Evolutionary conservation across 805 yeast genomes (phyloP), one percentile per base, ranked within the genome.

Genomic region (Kodamaea neixiangensis): DNA sequence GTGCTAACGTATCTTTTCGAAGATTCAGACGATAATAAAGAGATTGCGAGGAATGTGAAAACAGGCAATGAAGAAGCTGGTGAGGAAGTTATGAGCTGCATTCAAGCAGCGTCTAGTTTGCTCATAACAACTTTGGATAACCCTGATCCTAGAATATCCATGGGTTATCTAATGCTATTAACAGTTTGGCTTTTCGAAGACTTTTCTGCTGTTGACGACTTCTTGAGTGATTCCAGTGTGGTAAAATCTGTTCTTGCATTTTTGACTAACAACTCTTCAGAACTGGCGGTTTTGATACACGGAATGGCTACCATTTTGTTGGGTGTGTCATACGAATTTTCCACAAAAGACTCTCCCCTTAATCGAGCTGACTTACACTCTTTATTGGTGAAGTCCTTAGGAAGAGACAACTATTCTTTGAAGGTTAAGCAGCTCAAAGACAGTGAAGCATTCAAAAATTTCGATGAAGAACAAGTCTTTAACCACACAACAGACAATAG

Each of bases 291-390:
- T 4, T 66, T 87, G 7, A 80, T 85, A 0, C 89, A 88, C 61
- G 92, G 97, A 1, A 73, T 91, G 77, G 78, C 86, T 2, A 76
- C 89, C 0, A 71, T 86, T 18, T 67, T 92, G 19, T 62, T 94
- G 9, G 97, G 97, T 35, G 75, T 87, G 1, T 76, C 83, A 0
- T 94, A 89, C 62, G 97, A 91, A 54, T 93, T 92, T 63, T 75
- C 85, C 13, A 65, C 83, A 3, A 69, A 68, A 14, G 68, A 69
- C 2, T 89, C 97, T 0, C 86, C 91, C 2, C 65, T 83, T 11
- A 55, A 84, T 1, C 71, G 98, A 54, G 64, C 65, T 1, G 86
- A 82, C 5, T 69, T 89, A 18, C 83, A 83, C 60, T 67, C 81
- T 2, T 66, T 89, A 44, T 70, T 94, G n/a, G 69, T 77, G 1